These are phyloP conservation scores for Dendrothele bispora DNA, from an alignment of 768 basidiomycete species.

Conservation along the genomic window DNA sequence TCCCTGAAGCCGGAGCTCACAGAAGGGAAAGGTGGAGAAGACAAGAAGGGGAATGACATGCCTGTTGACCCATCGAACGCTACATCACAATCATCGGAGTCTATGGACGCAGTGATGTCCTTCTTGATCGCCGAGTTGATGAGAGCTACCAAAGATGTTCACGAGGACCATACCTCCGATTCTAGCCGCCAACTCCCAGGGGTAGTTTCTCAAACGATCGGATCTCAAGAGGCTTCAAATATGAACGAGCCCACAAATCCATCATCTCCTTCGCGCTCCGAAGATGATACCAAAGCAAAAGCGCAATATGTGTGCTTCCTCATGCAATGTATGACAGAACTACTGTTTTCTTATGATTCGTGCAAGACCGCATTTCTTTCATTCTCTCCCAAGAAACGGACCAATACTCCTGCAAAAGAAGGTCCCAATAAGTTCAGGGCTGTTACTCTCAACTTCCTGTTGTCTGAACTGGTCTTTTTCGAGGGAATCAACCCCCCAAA, in stretches of 20 bases:
- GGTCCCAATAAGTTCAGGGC: conserved; percentile 55
- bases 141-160: conserved; percentile 50
- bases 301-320: conserved; percentile 74
- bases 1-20: conserved; percentile 45
- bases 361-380: conserved; percentile 90
- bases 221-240: no score
- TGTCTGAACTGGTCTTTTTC: conserved; percentile 81
- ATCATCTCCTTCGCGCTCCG: conserved; percentile 9
- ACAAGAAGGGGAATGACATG: conserved; percentile 47
- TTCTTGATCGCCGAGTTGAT: conserved; percentile 74
- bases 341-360: conserved; percentile 88
- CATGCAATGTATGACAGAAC: conserved; percentile 90
- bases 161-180: conserved; percentile 25
- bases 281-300: conserved; percentile 32
- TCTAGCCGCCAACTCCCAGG: neutral
- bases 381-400: conserved; percentile 67
- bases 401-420: conserved; percentile 66
- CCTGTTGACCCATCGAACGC: conserved; percentile 46
- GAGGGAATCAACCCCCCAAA: conserved; percentile 68
- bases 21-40: conserved; percentile 19
- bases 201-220: neutral
- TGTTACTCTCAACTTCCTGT: conserved; percentile 74
- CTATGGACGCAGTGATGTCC: conserved; percentile 62
- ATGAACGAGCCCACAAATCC: conserved; percentile 14
- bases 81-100: conserved; percentile 31